phyloP scores from a whole-genome alignment of 495 filamentous ascomycete species.

The Aspergillus ostianus region DNA sequence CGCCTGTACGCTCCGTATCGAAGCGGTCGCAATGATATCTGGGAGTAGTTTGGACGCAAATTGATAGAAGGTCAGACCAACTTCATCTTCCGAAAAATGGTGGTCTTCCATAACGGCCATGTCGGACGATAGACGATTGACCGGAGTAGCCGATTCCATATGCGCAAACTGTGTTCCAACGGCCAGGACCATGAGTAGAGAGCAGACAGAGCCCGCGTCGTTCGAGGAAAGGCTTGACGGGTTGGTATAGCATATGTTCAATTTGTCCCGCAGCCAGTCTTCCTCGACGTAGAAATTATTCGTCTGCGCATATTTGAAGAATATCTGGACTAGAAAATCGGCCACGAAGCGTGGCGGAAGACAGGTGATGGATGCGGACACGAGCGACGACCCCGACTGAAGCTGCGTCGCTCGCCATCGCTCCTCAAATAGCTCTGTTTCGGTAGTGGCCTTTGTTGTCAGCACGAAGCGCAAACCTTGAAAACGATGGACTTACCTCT shows the following conservation, averaged over 20 bases:
- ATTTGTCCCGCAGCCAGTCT: slow-evolving; percentile 46
- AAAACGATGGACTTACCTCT: slow-evolving; percentile 31
- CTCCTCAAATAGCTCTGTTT: slow-evolving; percentile 46
- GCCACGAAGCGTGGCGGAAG: slow-evolving; percentile 52
- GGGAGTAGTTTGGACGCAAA: slow-evolving; percentile 49
- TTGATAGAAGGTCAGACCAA: slow-evolving; percentile 53
- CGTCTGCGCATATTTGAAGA: slow-evolving; percentile 54
- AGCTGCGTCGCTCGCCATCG: slow-evolving; percentile 50
- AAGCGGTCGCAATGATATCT: slow-evolving; percentile 54
- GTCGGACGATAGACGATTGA: slow-evolving; percentile 35
- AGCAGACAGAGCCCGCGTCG: slow-evolving; percentile 46
- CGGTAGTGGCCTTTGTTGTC: slow-evolving; percentile 35
- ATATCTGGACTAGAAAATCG: slow-evolving; percentile 50
- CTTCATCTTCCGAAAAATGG: slow-evolving; percentile 50
- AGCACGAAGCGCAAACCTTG: slow-evolving; percentile 6
- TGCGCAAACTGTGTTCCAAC: slow-evolving; percentile 56
- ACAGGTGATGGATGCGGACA: slow-evolving; percentile 42
- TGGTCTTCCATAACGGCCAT: slow-evolving; percentile 36
- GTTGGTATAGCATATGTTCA: slow-evolving; percentile 45
- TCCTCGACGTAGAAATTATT: slow-evolving; percentile 53
- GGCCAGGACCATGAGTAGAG: slow-evolving; percentile 51
- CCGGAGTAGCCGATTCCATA: slow-evolving; percentile 46
- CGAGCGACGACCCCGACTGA: slow-evolving; percentile 41
- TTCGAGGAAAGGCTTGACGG: slow-evolving; percentile 42
- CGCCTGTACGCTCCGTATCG: slow-evolving; percentile 51